Conservation (phyloP, 2,329 filamentous ascomycete genomes). For the Colletotrichum navitas region DNA sequence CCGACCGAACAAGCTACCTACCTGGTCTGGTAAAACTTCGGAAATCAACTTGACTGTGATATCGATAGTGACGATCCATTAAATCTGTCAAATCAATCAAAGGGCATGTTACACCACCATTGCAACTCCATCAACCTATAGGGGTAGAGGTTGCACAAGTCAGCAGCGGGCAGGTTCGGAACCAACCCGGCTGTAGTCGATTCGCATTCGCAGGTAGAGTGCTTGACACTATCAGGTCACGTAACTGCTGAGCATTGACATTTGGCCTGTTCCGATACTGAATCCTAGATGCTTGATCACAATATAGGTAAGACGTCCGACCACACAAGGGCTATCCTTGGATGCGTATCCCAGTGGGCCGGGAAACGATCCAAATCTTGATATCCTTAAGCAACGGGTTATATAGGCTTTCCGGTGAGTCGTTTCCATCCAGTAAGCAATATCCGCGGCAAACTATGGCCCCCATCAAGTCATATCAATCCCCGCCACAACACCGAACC, state of each 20-base stretch:
- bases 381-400: no score
- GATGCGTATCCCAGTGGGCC: neutral
- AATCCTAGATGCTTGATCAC: neutral
- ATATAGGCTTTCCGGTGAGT: neutral
- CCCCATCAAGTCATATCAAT: no score
- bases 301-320: neutral
- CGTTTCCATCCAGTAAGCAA: no score
- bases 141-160: neutral
- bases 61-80: neutral
- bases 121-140: neutral
- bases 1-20: neutral
- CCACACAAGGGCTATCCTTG: neutral
- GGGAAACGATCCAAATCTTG: no score
- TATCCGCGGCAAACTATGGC: no score
- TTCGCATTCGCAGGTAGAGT: neutral
- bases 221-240: no score
- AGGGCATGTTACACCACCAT: no score
- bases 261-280: no score
- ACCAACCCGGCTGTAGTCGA: neutral
- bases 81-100: no score
- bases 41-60: neutral
- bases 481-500: no score
- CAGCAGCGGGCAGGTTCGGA: neutral
- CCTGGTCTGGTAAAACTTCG: neutral
- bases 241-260: no score